Base-by-base conservation (phyloP, 2,329 filamentous ascomycete genomes). In the Simplicillium aogashimaense region DNA sequence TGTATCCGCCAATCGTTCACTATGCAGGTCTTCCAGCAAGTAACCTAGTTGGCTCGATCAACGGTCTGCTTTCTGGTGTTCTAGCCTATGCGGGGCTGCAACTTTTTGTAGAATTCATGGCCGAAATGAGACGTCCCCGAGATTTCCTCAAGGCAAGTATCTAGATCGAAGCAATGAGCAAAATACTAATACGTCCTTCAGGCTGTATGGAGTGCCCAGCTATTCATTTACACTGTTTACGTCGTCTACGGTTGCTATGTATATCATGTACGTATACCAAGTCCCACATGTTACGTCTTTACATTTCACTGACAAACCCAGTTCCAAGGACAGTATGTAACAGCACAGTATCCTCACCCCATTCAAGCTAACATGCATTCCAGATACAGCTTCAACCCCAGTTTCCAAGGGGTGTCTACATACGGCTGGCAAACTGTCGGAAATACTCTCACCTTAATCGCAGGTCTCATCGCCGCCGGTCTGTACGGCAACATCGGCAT, bases 11-110 rank as follows among this genome's bases (percentile, higher is more conserved):
- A 28, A 58, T 66, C 18, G 53, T 59, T 4, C 61, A 66, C 3
- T 61, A 66, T 10, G 58, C 64, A 3, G 61, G 61, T 2, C 16
- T 47, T 32, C 50, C 50, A 3, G 36, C 47, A 3, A 54, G 59
- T 11, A 60, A 64, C 12, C 65, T 75, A 35, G 52, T 58, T 36
- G 49, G 48, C 5, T 51, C 50, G 3, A 37, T 52, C 36, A 52
- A 49, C 32, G 49, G 50, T 28, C 36, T 47, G 15, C 35, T 51
- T 38, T 45, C 45, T 9, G 69, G 65, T 9, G 73, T 78, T 5
- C 74, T 70, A 39, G 67, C 72, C 0, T 79, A 78, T 45, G 72
- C 72, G n/a, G 75, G 76, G 3, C 70, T 70, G 3, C 68, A 73
- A 53, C 56, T 79, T 7, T 79, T 78, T 51, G 64, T 67, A 25